These are phyloP conservation scores for Pyronema domesticum DNA, from an alignment of 495 filamentous ascomycete genomes.

Conservation along the genomic window DNA sequence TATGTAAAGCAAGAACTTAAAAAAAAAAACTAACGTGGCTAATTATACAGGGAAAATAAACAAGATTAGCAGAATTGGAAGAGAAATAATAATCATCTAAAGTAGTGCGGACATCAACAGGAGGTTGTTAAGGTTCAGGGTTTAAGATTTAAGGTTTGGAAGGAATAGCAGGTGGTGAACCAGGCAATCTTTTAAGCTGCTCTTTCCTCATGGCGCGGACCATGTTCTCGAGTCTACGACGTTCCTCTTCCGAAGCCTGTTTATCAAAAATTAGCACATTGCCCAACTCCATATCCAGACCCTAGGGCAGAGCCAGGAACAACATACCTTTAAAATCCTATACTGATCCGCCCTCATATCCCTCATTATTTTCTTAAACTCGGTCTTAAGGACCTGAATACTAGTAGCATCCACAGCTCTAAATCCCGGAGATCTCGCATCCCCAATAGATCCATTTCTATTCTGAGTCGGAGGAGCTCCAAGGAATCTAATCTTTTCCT, in stretches of 20 bases:
- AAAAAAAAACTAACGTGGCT: too few species aligned
- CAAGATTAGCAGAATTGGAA: too few species aligned
- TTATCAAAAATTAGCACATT: neutral
- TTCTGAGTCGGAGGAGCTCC: constrained; percentile 33
- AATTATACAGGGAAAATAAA: too few species aligned
- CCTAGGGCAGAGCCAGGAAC: neutral
- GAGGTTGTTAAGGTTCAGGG: too few species aligned
- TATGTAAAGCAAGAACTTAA: too few species aligned
- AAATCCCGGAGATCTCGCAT: constrained; percentile 27
- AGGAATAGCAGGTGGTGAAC: too few species aligned
- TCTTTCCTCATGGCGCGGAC: constrained; percentile 23
- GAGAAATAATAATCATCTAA: too few species aligned
- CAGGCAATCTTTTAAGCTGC: constrained; percentile 2
- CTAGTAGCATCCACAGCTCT: constrained; percentile 43
- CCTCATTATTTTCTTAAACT: constrained; percentile 85
- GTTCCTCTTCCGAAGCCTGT: constrained; percentile 24
- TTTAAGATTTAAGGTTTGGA: too few species aligned
- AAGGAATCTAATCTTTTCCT: constrained; percentile 55
- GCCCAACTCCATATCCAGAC: neutral
- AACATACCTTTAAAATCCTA: constrained; percentile 48
- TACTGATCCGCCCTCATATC: constrained; percentile 56
- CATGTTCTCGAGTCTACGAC: constrained; percentile 17
- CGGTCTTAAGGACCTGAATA: constrained; percentile 55
- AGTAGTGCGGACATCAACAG: too few species aligned
- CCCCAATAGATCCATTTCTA: constrained; percentile 15